Evolutionary conservation across 106 monocot genomes (phyloP), one percentile per base, ranked within the genome.

Genomic region (Acorus calamus): DNA sequence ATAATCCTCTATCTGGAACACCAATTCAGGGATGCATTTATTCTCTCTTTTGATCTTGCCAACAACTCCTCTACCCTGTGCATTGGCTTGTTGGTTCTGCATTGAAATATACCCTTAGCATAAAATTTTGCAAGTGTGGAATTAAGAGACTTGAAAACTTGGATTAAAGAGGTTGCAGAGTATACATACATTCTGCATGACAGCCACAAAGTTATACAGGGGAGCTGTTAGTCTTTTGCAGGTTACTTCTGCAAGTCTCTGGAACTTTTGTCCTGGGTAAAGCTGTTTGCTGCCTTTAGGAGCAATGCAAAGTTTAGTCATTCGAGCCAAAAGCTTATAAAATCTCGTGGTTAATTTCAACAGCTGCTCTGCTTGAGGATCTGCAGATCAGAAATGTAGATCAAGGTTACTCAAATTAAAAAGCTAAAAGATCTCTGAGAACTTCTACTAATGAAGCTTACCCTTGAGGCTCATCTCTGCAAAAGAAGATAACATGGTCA

Each of bases 1-100:
- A 54, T 88, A 96, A 66, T 91, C 87, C 78, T 96, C 96, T 59
- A 96, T 96, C 43, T 85, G 87, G 58, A 80, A 96, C 62, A 96
- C 85, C 48, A 96, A 70, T 62, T 96, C 83, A 43, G 96, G 96
- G 50, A 96, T 85, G 64, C 91, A 88, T 69, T 64, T 78, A 47
- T 75, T 96, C 62, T 96, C 96, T 71, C 83, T 87, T 80, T 78
- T 96, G 59, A 96, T 96, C 69, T 76, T 96, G 71, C 66, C 73
- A 3, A 85, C 52, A 7, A 76, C 75, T 46, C 78, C 87, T 47
- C 50, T 87, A 14, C 48, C 47, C 47, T 69, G 58, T 12, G 64
- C 47, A 68, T 42, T 78, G 53, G 67, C 80, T 67, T 81, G 82
- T 58, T 89, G 89, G 45, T 84, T 89, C 89, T 84, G 79, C 62